A percentile compares a stretch with the other conserved stretches of the same genome.
These are phyloP conservation scores for Amylocystis lapponica DNA, from an alignment of 768 basidiomycete species.

Conservation along the genomic window DNA sequence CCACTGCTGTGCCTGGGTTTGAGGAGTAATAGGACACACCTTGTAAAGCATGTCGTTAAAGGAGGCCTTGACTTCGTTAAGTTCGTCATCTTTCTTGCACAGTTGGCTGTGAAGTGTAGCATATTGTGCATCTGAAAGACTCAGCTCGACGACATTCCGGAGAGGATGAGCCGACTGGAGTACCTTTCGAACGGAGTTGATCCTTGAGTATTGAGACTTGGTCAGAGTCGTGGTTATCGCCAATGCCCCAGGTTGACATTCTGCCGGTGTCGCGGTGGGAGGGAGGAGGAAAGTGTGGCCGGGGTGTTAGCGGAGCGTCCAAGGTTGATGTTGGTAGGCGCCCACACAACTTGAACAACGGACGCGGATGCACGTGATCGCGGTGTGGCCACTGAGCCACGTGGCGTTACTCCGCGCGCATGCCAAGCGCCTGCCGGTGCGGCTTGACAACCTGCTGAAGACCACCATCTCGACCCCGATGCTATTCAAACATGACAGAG, in stretches of 20 bases:
- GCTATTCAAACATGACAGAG: constrained; percentile 11
- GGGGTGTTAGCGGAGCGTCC: background rate
- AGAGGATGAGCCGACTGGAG: background rate
- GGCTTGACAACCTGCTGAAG: no score
- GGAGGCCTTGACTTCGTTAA: constrained; percentile 27
- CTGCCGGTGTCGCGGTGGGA: background rate
- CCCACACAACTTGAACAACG: background rate
- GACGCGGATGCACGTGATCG: constrained; percentile 1
- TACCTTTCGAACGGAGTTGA: constrained; percentile 32
- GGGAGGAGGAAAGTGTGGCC: background rate
- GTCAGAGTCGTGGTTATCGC: constrained; percentile 35
- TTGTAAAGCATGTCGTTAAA: constrained; percentile 33
- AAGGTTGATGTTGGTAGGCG: background rate
- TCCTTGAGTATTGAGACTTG: constrained; percentile 32
- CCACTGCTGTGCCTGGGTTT: background rate
- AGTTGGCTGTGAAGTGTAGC: constrained; percentile 29
- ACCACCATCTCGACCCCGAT: background rate
- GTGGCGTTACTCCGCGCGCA: background rate
- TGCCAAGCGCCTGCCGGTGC: no score
- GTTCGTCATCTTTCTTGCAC: constrained; percentile 32
- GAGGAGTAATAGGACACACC: constrained; percentile 18
- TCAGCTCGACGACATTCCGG: background rate
- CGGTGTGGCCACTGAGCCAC: background rate
- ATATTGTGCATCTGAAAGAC: constrained; percentile 29
- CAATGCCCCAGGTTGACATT: constrained; percentile 36